These are phyloP conservation scores for Talaromyces rugulosus DNA, from an alignment of 2,329 filamentous ascomycete species.

Conservation along the genomic window DNA sequence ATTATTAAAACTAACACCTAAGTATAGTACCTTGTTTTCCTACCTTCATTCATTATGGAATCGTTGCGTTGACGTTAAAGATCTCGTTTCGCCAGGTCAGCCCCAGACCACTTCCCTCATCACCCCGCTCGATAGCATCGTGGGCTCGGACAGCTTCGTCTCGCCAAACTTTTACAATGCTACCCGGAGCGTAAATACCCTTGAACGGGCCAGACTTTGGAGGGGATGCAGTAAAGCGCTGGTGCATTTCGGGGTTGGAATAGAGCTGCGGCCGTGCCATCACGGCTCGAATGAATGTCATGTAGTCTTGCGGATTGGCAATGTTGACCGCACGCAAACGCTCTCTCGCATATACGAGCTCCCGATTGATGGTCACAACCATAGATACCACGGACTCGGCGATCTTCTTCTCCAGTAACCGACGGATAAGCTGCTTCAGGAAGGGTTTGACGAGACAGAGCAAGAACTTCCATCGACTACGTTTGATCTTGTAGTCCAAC, in stretches of 20 bases:
- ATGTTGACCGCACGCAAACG: slow-evolving; percentile 81
- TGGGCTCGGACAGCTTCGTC: slow-evolving; percentile 66
- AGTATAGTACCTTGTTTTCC: background rate
- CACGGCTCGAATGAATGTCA: slow-evolving; percentile 78
- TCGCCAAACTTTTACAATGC: slow-evolving; percentile 83
- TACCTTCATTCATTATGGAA: background rate
- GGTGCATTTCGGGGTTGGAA: slow-evolving; percentile 72
- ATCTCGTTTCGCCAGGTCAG: slow-evolving; percentile 71
- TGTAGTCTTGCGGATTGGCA: slow-evolving; percentile 70
- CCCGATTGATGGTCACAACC: slow-evolving; percentile 72
- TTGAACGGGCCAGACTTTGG: slow-evolving; percentile 66
- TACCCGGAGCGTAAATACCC: slow-evolving; percentile 82
- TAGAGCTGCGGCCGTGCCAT: slow-evolving; percentile 68
- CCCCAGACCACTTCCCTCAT: slow-evolving; percentile 53
- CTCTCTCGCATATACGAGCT: slow-evolving; percentile 82
- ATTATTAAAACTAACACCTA: background rate
- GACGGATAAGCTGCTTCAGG: slow-evolving; percentile 73
- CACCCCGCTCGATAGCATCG: slow-evolving; percentile 66
- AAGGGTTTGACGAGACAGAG: slow-evolving; percentile 82
- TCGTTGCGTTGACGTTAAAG: slow-evolving; percentile 49
- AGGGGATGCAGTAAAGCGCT: slow-evolving; percentile 64
- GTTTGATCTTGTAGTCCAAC: slow-evolving; percentile 69
- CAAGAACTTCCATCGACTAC: slow-evolving; percentile 69
- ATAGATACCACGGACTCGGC: slow-evolving; percentile 65
- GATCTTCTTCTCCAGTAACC: slow-evolving; percentile 73